phyloP scores from a whole-genome alignment of 768 basidiomycete species.

The Rubroboletus pulcherrimus region DNA sequence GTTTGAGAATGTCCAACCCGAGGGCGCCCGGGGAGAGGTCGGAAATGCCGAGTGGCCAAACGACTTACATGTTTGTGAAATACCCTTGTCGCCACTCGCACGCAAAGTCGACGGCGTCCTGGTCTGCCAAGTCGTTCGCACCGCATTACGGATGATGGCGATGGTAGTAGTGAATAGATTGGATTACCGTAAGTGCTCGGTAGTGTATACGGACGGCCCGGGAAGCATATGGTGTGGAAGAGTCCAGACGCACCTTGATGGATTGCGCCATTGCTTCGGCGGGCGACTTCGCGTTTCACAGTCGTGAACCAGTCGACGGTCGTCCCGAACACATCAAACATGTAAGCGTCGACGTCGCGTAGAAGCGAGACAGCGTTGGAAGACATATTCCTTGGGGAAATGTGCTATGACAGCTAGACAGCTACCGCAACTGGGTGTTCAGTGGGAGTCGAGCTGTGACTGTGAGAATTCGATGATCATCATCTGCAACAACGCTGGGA shows the following conservation, averaged over 20 bases:
- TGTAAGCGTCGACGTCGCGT: constrained; percentile 37
- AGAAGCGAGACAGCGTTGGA: background rate
- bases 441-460: background rate
- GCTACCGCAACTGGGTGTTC: background rate
- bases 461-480: too few relatives aligned
- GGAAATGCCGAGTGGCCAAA: background rate
- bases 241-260: constrained; percentile 10
- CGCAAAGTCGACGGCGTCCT: constrained; percentile 39
- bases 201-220: background rate
- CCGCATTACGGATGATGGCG: background rate
- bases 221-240: background rate
- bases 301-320: constrained; percentile 42
- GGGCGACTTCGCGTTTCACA: constrained; percentile 17
- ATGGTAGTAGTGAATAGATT: background rate
- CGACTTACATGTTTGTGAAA: constrained; percentile 18
- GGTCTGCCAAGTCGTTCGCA: constrained; percentile 9
- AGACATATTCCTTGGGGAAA: background rate
- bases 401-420: background rate
- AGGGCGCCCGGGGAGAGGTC: background rate
- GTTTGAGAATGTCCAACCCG: background rate
- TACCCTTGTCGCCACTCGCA: constrained; percentile 58
- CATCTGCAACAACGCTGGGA: too few relatives aligned
- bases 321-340: constrained; percentile 52
- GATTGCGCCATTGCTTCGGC: constrained; percentile 11
- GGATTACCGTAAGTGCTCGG: background rate